These are phyloP conservation scores for Talaromyces islandicus DNA, from an alignment of 2,329 filamentous ascomycete genomes.

Conservation along the genomic window DNA sequence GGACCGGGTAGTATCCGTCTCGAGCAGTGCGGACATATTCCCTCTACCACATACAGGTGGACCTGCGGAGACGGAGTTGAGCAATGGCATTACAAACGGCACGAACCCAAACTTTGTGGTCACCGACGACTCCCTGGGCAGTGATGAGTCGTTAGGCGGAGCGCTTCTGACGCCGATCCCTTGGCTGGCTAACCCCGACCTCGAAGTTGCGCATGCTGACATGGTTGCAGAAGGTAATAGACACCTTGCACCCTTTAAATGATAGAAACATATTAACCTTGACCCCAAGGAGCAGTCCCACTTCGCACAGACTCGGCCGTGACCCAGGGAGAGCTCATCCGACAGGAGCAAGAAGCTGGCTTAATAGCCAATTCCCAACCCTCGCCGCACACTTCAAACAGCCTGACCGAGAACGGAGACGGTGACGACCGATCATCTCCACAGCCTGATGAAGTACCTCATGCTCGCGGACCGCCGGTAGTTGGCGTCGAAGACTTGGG, in stretches of 20 bases:
- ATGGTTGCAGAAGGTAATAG: slow-evolving; percentile 13
- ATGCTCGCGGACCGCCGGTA: slow-evolving; percentile 76
- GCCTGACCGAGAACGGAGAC: slow-evolving; percentile 19
- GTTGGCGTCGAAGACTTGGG: slow-evolving; percentile 86
- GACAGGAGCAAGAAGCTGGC: slow-evolving; percentile 80
- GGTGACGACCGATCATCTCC: slow-evolving; percentile 11
- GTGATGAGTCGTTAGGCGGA: slow-evolving; percentile 83
- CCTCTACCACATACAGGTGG: slow-evolving; percentile 54
- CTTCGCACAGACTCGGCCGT: slow-evolving; percentile 43
- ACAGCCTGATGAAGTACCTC: slow-evolving; percentile 56
- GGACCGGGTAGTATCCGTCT: slow-evolving; percentile 85
- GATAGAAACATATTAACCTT: background rate
- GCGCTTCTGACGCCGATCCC: slow-evolving; percentile 90
- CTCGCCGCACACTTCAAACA: slow-evolving; percentile 16
- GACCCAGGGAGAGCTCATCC: slow-evolving; percentile 75
- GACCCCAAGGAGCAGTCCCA: slow-evolving; percentile 27
- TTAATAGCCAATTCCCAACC: slow-evolving; percentile 59
- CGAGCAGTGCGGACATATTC: slow-evolving; percentile 72
- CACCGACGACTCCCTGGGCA: slow-evolving; percentile 52
- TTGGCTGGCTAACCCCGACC: slow-evolving; percentile 58
- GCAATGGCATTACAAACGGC: slow-evolving; percentile 52
- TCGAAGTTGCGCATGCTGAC: slow-evolving; percentile 19
- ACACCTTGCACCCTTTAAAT: background rate
- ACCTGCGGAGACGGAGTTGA: slow-evolving; percentile 14
- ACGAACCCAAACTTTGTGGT: slow-evolving; percentile 30